Percentiles rank a stretch among this genome's conserved stretches.
phyloP scores from a whole-genome alignment of 768 basidiomycete species.

The Psilocybe cyanescens region DNA sequence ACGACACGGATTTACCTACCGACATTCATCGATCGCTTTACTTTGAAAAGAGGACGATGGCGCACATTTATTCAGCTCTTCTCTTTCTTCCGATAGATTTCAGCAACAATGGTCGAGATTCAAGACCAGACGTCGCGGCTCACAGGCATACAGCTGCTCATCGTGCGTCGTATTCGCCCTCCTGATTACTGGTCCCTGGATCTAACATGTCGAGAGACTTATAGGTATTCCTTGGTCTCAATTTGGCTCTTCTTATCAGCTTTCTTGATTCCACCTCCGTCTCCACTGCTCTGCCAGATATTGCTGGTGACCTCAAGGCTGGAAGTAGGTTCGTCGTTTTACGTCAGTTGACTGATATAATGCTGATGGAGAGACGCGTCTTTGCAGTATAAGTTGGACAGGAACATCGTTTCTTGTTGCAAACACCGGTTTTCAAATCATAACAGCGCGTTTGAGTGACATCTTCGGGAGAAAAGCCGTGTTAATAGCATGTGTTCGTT shows the following conservation, averaged over 20 bases:
- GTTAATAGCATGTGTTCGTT: constrained; percentile 6
- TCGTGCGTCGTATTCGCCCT: not conserved
- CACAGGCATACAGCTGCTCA: constrained; percentile 7
- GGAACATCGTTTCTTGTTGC: constrained; percentile 12
- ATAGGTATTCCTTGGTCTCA: constrained; percentile 11
- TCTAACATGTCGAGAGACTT: not conserved
- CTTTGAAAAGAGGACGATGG: not conserved
- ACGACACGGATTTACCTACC: not conserved
- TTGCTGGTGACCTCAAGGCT: constrained; percentile 8
- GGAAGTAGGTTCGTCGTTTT: constrained; percentile 4
- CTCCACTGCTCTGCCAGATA: constrained; percentile 10
- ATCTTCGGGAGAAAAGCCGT: constrained; percentile 11
- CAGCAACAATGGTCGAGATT: not conserved
- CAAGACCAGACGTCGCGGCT: constrained; percentile 14
- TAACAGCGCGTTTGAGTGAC: constrained; percentile 10
- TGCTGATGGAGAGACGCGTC: not conserved
- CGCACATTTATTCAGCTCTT: not conserved
- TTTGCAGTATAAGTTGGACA: constrained; percentile 13
- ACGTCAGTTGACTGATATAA: not conserved
- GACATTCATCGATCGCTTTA: not conserved
- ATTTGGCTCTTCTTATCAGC: constrained; percentile 5
- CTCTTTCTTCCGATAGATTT: not conserved
- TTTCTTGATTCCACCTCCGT: constrained; percentile 13
- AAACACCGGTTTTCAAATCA: constrained; percentile 13
- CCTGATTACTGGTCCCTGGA: not conserved